Base-by-base conservation (phyloP, 108 stramenopile genomes). In the Cyclotella sp. region DNA sequence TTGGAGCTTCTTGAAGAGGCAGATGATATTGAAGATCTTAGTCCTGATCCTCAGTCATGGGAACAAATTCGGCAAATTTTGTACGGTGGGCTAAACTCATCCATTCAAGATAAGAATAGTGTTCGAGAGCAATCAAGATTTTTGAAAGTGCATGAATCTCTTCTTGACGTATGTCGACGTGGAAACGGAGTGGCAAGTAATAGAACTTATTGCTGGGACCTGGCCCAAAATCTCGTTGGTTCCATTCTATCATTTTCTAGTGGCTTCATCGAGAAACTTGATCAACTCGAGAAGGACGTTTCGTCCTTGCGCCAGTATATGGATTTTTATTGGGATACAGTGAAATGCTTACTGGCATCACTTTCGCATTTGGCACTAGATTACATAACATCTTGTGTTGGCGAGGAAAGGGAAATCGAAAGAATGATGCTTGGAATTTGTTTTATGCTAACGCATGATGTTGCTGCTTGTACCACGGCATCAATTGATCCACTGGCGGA, bases 21-120 rank as follows among this genome's bases (percentile, higher is more conserved):
- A 54, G 72, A 83, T 39, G 82, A 83, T 40, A 72, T 83, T 44
- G 82, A 83, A 63, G 82, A 83, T 57, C 52, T 83, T 14, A 77
- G 76, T 57, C 75, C 82, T 0, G 82, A 83, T 68, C 58, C 66
- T 15, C 52, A 72, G 0, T 24, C 66, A 0, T 83, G 82, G 82
- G 71, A 83, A 15, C 8, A 62, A 24, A 47, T 83, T 19, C 65
- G 70, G 18, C 40, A 45, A 24, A 76, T 83, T 34, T 64, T 83
- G 9, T 77, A 62, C 30, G 34, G 60, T 49, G 82, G 82, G 26
- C 47, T 83, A 11, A 68, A 30, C 12, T 24, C 21, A 18, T 63
- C 57, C 45, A 2, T 16, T n/a, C 52, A 40, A 18, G 24, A 26
- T 27, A 41, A 18, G 5, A 22, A 24, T 18, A 21, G 28, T 14